Percentiles rank a stretch among this genome's conserved stretches.
Evolutionary conservation across 2,329 filamentous ascomycete genomes (phyloP).

Genomic region (Penicillium sp.): DNA sequence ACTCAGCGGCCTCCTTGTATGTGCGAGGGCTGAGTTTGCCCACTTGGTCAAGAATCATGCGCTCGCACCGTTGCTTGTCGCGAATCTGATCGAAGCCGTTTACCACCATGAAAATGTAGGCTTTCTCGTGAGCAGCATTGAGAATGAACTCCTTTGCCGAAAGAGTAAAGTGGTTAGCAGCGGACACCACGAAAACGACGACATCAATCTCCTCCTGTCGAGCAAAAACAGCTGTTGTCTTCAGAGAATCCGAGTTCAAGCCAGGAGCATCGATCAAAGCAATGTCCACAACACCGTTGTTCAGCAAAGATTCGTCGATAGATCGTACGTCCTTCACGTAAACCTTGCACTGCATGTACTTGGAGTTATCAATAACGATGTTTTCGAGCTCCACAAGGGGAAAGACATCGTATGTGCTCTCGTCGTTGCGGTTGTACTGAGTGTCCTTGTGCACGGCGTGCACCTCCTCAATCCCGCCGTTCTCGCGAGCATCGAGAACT

Average conservation of each 20-base stretch:
- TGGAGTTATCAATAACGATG: slow-evolving; percentile 85
- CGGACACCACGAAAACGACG: slow-evolving; percentile 96
- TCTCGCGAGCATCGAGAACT: slow-evolving; percentile 89
- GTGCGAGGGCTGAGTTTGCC: slow-evolving; percentile 86
- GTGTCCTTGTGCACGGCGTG: slow-evolving; percentile 87
- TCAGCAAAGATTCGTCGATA: slow-evolving; percentile 91
- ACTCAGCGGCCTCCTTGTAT: slow-evolving; percentile 86
- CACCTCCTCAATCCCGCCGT: slow-evolving; percentile 89
- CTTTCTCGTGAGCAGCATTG: slow-evolving; percentile 94
- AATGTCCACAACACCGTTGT: slow-evolving; percentile 98
- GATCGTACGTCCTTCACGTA: slow-evolving; percentile 89
- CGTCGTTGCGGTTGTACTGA: slow-evolving; percentile 85
- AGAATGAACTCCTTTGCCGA: slow-evolving; percentile 98
- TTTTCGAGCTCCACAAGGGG: slow-evolving; percentile 78
- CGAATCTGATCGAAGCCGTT: slow-evolving; percentile 95
- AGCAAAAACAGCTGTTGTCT: slow-evolving; percentile 96
- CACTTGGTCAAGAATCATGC: slow-evolving; percentile 92
- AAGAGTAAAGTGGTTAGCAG: slow-evolving; percentile 95
- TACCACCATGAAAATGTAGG: slow-evolving; percentile 98
- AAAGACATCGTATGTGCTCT: slow-evolving; percentile 92
- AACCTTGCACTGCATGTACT: slow-evolving; percentile 94
- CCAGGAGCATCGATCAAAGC: slow-evolving; percentile 96
- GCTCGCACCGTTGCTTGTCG: slow-evolving; percentile 88
- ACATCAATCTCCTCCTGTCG: slow-evolving; percentile 98
- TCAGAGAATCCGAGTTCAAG: slow-evolving; percentile 92